These are phyloP conservation scores for Heterobasidion occidentale DNA, from an alignment of 1,284 basidiomycete genomes.

Conservation along the genomic window DNA sequence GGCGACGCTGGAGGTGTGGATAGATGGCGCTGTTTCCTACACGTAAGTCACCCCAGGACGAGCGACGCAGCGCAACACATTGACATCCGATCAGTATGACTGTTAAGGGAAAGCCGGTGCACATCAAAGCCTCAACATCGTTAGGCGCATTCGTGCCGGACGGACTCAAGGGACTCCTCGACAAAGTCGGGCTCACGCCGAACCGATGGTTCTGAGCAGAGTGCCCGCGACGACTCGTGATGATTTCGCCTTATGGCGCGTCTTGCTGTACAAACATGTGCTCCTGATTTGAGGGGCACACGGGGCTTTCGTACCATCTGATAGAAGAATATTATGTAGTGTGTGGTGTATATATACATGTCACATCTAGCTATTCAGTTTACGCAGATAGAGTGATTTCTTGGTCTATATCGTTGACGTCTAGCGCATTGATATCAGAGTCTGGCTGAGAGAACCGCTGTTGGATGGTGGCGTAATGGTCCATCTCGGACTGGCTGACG, in stretches of 20 bases:
- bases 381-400: background rate
- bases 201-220: slow-evolving; percentile 41
- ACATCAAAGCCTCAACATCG: slow-evolving; percentile 34
- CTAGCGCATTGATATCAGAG: background rate
- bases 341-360: too few species aligned
- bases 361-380: background rate
- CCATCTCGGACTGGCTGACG: slow-evolving; percentile 86
- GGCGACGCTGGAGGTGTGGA: slow-evolving; percentile 46
- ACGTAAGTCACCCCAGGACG: slow-evolving; percentile 27
- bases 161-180: slow-evolving; percentile 45
- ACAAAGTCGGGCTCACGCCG: slow-evolving; percentile 46
- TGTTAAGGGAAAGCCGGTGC: slow-evolving; percentile 41
- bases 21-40: slow-evolving; percentile 60
- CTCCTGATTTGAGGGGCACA: too few species aligned
- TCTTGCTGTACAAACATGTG: too few species aligned
- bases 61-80: too few species aligned
- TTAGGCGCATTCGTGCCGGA: slow-evolving; percentile 39
- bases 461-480: slow-evolving; percentile 77
- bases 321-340: too few species aligned
- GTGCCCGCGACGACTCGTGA: too few species aligned
- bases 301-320: too few species aligned
- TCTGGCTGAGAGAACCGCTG: slow-evolving; percentile 46
- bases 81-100: slow-evolving; percentile 27
- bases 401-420: background rate
- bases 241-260: too few species aligned